These are phyloP conservation scores for Garcia nutans DNA, from an alignment of 345 rosid genomes.

Conservation along the genomic window DNA sequence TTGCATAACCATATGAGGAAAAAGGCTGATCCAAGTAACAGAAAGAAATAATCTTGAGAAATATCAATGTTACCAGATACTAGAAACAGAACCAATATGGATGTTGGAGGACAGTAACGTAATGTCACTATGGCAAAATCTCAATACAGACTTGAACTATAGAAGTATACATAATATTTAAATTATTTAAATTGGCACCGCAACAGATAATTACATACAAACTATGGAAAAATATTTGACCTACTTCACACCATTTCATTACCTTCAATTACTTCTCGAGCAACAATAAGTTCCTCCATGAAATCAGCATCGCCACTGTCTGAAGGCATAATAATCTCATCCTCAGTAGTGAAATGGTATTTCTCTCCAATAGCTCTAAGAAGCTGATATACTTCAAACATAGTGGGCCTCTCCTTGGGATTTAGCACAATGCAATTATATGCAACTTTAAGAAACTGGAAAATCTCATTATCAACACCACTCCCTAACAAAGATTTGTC, in stretches of 20 bases:
- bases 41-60: constrained; percentile 1
- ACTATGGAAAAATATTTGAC: constrained; percentile 16
- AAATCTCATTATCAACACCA: constrained; percentile 65
- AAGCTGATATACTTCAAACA: constrained; percentile 86
- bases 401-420: constrained; percentile 80
- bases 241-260: constrained; percentile 22
- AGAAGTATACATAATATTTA: constrained; percentile 20
- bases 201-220: constrained; percentile 26
- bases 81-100: constrained; percentile 7
- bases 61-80: background rate
- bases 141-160: constrained; percentile 20
- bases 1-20: background rate
- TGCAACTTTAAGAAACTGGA: constrained; percentile 81
- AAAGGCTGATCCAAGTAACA: constrained; percentile 3
- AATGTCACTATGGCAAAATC: constrained; percentile 17
- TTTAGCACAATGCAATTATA: constrained; percentile 61
- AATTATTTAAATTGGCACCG: constrained; percentile 26
- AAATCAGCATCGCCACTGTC: constrained; percentile 55
- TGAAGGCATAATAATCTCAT: constrained; percentile 62
- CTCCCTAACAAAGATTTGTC: constrained; percentile 56
- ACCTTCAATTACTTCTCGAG: constrained; percentile 35
- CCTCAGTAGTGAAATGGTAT: constrained; percentile 70
- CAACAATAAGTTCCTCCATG: constrained; percentile 80
- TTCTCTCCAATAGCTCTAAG: constrained; percentile 79
- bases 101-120: constrained; percentile 19